phyloP scores from a whole-genome alignment of 2,329 filamentous ascomycete genomes.

The Trichoderma simmonsii region DNA sequence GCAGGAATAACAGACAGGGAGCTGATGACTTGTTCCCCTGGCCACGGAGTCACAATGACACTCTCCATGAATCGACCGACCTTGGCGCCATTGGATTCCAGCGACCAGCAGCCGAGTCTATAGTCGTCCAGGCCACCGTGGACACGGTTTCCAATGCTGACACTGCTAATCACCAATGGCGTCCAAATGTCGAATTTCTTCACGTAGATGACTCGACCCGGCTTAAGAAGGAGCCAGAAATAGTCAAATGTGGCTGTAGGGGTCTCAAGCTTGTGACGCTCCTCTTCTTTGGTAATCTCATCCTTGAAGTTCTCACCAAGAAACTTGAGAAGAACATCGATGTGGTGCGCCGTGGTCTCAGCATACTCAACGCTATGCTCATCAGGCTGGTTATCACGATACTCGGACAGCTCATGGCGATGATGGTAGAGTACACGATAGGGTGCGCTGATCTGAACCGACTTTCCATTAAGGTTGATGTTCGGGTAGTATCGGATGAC shows the following conservation, averaged over 20 bases:
- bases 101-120: slow-evolving; percentile 42
- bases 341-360: slow-evolving; percentile 40
- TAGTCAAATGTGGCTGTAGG: slow-evolving; percentile 45
- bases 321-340: slow-evolving; percentile 45
- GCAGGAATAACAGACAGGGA: slow-evolving; percentile 43
- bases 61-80: slow-evolving; percentile 38
- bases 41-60: slow-evolving; percentile 38
- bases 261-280: slow-evolving; percentile 35
- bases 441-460: slow-evolving; percentile 42
- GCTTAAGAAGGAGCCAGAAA: slow-evolving; percentile 47
- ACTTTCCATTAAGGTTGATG: slow-evolving; percentile 36
- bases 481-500: slow-evolving; percentile 49
- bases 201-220: slow-evolving; percentile 44
- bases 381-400: slow-evolving; percentile 41
- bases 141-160: slow-evolving; percentile 23
- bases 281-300: slow-evolving; percentile 39
- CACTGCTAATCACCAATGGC: slow-evolving; percentile 40
- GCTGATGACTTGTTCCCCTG: slow-evolving; percentile 43
- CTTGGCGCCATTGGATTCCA: slow-evolving; percentile 34
- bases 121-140: slow-evolving; percentile 22
- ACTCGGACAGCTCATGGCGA: slow-evolving; percentile 39
- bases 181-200: slow-evolving; percentile 40
- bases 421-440: slow-evolving; percentile 50
- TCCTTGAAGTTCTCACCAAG: slow-evolving; percentile 39
- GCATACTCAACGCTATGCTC: slow-evolving; percentile 42